Evolutionary conservation across 202 grass and related monocot genomes (phyloP), one percentile per base, ranked within the genome.

Genomic region (Zoysia matrella): DNA sequence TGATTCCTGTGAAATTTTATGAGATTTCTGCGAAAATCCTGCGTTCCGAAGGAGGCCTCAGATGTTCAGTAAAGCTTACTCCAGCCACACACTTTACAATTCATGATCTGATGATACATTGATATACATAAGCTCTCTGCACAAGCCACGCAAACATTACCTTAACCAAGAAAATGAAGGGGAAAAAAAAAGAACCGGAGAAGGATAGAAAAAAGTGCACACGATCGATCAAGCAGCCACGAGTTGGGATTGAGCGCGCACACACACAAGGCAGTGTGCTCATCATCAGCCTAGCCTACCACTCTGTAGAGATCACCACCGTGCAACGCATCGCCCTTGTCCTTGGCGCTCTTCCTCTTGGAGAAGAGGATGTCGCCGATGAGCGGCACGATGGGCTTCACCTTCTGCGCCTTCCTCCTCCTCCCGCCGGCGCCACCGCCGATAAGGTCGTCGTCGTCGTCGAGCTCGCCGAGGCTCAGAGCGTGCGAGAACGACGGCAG

Each of bases 341-440:
- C 74, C 71, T 71, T 88, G 44, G 69, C 79, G 62, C 70, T 93
- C 76, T 90, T 94, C 87, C 76, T 90, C 80, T 60, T 99, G 44
- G 77, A 85, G 66, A 91, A 93, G 39, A 94, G 67, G 39, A 95
- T 81, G 79, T 95, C 87, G 0, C 87, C 85, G 52, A 99, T 71
- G 16, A 99, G 87, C 11, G 93, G 93, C 30, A 99, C 85, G 76
- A 99, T 90, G 14, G 93, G 96, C 81, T 94, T 99, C 67, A 81
- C 89, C 88, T 98, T 93, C 65, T 78, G 74, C 65, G 60, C 69
- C 77, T 90, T 94, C 73, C 78, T 75, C 74, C 80, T 90, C 77
- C 77, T 72, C 45, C 83, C 57, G 8, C 75, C 11, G 11, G 1
- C 22, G 22, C 22, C 22, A 30, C 22, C 14, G 4, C 57, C 66